A percentile compares a stretch with the other conserved stretches of the same genome.
Conservation (phyloP, 2,329 filamentous ascomycete species). For the Fusarium gaditjirri region DNA sequence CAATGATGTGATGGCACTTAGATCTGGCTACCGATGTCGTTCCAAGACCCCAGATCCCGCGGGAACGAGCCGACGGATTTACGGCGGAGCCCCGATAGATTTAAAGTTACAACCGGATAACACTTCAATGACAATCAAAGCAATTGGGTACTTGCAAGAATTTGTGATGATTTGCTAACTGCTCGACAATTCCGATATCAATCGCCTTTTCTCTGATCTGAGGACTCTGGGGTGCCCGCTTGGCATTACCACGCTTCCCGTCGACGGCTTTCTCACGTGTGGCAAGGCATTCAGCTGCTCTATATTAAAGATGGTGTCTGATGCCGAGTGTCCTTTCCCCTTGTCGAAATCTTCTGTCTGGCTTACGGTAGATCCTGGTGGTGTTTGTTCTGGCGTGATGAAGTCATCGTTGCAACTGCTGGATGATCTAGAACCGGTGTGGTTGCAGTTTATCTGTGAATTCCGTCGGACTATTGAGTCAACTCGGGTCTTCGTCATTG, state of each 20-base stretch:
- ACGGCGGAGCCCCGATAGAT: conserved; percentile 14
- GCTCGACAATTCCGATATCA: conserved; percentile 17
- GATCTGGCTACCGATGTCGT: conserved; percentile 19
- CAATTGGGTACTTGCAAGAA: neutral
- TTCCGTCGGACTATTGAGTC: neutral
- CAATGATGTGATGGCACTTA: conserved; percentile 30
- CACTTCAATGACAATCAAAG: neutral
- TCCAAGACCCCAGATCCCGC: conserved; percentile 10
- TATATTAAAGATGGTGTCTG: neutral
- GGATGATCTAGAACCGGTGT: conserved; percentile 3
- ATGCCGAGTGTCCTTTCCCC: neutral
- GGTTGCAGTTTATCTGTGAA: neutral
- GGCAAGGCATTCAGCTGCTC: neutral
- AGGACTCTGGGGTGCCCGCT: conserved; percentile 6
- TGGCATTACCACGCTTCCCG: neutral
- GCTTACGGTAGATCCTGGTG: conserved; percentile 5
- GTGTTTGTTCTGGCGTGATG: conserved; percentile 12
- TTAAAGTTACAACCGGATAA: neutral
- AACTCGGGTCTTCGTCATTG: neutral
- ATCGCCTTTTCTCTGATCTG: neutral
- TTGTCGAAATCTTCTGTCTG: neutral
- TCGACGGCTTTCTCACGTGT: neutral
- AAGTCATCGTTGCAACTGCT: conserved; percentile 22
- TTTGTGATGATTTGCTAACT: conserved; percentile 26
- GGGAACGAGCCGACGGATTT: conserved; percentile 37